A percentile compares a stretch with the other conserved stretches of the same genome.
Evolutionary conservation across 225 moss, liverwort and hornwort genomes (phyloP).

Genomic region (Anthoceros angustus): DNA sequence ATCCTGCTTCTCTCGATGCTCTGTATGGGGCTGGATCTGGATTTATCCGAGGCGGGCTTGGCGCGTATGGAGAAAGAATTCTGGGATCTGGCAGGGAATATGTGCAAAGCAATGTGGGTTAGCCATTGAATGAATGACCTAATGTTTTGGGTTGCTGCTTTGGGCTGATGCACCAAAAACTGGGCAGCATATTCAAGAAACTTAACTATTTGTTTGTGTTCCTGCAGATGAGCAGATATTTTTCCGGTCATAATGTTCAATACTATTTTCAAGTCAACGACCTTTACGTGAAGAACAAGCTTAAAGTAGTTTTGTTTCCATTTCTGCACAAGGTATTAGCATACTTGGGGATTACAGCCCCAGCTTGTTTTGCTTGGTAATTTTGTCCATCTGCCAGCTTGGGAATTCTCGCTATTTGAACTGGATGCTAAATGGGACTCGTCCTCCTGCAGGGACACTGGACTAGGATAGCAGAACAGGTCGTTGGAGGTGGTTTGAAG

Average conservation of each 20-base stretch:
- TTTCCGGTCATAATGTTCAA: conserved; percentile 79
- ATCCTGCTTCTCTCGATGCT: too few species aligned
- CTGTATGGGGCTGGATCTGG: too few species aligned
- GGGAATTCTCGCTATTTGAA: neutral
- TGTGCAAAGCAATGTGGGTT: conserved; percentile 90
- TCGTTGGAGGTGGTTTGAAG: conserved; percentile 70
- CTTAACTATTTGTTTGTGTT: neutral
- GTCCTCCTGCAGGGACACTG: conserved; percentile 55
- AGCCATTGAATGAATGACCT: neutral
- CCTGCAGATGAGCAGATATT: conserved; percentile 86
- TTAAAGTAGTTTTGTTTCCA: conserved; percentile 89
- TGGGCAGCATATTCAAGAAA: neutral
- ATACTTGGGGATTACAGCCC: neutral
- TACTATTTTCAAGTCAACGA: conserved; percentile 98
- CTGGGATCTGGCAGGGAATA: conserved; percentile 62
- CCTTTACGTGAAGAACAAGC: conserved; percentile 91
- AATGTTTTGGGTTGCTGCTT: neutral
- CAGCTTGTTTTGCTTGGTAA: too few species aligned
- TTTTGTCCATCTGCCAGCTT: neutral
- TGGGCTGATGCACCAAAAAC: neutral
- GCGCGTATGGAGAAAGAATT: conserved; percentile 39
- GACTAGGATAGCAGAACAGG: conserved; percentile 97
- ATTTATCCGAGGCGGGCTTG: conserved; percentile 36
- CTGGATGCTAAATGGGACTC: neutral
- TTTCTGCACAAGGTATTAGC: conserved; percentile 58